These are phyloP conservation scores for Colletotrichum echinochloae DNA, from an alignment of 2,329 filamentous ascomycete species.

Conservation along the genomic window DNA sequence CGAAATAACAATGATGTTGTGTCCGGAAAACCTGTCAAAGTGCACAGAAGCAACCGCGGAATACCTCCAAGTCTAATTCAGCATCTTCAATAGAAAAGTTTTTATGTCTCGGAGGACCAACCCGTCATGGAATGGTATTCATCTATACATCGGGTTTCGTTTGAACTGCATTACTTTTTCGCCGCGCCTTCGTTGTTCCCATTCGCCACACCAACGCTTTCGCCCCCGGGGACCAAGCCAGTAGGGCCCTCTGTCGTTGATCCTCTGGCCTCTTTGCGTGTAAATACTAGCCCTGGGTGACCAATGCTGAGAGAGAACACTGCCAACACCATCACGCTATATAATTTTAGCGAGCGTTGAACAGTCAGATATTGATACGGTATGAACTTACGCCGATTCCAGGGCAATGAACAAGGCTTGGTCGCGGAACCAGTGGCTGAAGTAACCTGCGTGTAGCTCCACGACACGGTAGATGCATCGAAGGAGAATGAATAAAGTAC, in stretches of 20 bases:
- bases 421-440: constrained; percentile 59
- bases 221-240: background rate
- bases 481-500: constrained; percentile 67
- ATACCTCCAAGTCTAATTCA: background rate
- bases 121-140: background rate
- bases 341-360: background rate
- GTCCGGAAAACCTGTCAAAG: too few species aligned
- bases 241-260: too few species aligned
- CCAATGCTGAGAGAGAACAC: constrained; percentile 22
- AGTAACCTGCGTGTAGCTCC: constrained; percentile 68
- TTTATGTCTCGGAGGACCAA: background rate
- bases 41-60: too few species aligned
- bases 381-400: constrained; percentile 50
- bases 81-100: too few species aligned
- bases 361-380: too few species aligned
- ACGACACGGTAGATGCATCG: constrained; percentile 69
- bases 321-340: constrained; percentile 29
- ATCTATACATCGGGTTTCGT: background rate
- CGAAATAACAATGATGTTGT: too few species aligned
- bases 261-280: too few species aligned
- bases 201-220: background rate
- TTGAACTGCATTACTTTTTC: background rate
- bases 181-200: too few species aligned
- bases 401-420: constrained; percentile 58
- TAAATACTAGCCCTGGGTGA: constrained; percentile 33